Base-by-base conservation (phyloP, 2,329 filamentous ascomycete species). In the Emergomyces pasteurianus region DNA sequence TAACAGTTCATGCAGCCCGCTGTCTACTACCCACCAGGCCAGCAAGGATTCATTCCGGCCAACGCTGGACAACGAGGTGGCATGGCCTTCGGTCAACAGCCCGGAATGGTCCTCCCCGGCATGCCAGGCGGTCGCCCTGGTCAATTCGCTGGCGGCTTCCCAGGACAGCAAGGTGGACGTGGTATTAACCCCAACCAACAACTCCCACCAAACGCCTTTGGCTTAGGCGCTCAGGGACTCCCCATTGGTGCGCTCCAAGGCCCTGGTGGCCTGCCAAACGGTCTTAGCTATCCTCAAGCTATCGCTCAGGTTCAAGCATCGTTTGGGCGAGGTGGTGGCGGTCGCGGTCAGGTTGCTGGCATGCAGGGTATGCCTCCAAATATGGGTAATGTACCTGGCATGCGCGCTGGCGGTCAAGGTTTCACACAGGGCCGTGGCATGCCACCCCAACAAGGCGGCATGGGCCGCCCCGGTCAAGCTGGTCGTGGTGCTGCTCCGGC, bases 21-120 rank as follows among this genome's bases (percentile, higher is more conserved):
- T 65, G 91, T 97, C 79, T 97, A 94, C 83, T 95, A 95, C 75
- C 88, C 87, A 64, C 88, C 90, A 66, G 89, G 89, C 58, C 77
- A 79, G 69, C 79, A 80, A 71, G 77, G 77, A 65, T 81, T 84
- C 75, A 80, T 84, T 69, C 78, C 82, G 65, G 78, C 77, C 50
- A 66, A 68, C 63, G 71, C 72, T 63, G 79, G 73, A 64, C 81
- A 80, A 70, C 83, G 83, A 72, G 83, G 82, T 65, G 82, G 83
- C 67, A 80, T 86, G 75, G 80, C 81, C 54, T 86, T 85, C 78
- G 79, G 81, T 71, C 79, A 79, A 62, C 78, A 80, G 67, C 76
- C 76, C 62, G 76, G 77, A 64, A 78, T 80, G 75, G 73, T 79
- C 63, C 81, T 84, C 71, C 87, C 89, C 62, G 84, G 82, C 69